Base-by-base conservation (phyloP, 192 early-diverging fungal genomes). In the Entomortierella chlamydospora region DNA sequence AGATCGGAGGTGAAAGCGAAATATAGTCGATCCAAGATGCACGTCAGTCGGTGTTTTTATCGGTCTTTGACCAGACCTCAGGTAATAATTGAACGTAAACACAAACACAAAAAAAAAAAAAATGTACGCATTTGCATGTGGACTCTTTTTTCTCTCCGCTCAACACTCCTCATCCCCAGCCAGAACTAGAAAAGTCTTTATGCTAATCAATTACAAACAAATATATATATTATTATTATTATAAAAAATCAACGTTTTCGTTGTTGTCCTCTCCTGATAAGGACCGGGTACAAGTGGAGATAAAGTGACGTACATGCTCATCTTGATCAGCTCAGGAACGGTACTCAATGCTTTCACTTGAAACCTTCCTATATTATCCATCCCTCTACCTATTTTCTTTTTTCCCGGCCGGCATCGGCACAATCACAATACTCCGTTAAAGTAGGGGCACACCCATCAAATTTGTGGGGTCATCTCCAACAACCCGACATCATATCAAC, bases 261-360 rank as follows among this genome's bases (percentile, higher is more conserved):
- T 23, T 13, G 9, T 57, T 62, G 29, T 47, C 68, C 68, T 70
- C 51, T 70, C 58, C 25, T 61, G 68, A 70, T 70, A 70, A 70
- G 59, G 58, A 61, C 58, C 59, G 68, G 64, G 52, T 52, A 56
- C 30, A 64, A 18, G 15, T n/a, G 29, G 8, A 12, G 20, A 47
- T 47, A 34, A 60, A 22, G 31, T 18, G 45, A 34, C 45, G 28
- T 18, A 30, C 26, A 51, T 49, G 23, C 43, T 62, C 45, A n/a
- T n/a, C 49, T 23, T 34, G 7, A 64, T 53, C 11, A 61, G 15
- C 20, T 47, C 45, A 47, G 45, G 45, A 11, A 47, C 45, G 5
- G 10, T 10, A 37, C 34, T 37, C 4, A 37, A 37, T n/a, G n/a
- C n/a, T n/a, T n/a, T n/a, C n/a, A n/a, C n/a, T 37, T 37, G 34